Evolutionary conservation across 148 eudicot species (phyloP).

Genomic region (Rhododendron williamsianum): DNA sequence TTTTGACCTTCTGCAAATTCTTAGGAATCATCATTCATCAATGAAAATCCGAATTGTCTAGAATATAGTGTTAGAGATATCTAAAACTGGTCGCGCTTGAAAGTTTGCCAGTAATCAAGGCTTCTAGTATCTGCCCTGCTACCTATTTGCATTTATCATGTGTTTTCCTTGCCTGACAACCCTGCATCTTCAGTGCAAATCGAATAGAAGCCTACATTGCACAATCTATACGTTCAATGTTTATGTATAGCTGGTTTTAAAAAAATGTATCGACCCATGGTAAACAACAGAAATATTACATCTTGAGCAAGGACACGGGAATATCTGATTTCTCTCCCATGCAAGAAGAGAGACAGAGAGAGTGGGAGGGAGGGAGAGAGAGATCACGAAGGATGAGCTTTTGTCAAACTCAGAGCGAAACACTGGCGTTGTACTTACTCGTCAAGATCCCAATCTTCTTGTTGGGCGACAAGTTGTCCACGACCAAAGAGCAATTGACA

Average conservation of each 20-base stretch:
- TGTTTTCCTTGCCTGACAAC: neutral
- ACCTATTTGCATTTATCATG: neutral
- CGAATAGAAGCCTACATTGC: neutral
- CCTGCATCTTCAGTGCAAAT: neutral
- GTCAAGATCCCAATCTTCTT: slow-evolving; percentile 35
- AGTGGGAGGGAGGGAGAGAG: neutral
- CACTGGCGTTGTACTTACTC: slow-evolving; percentile 9
- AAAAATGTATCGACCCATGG: neutral
- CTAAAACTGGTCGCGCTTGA: neutral
- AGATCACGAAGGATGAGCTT: neutral
- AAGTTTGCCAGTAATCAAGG: neutral
- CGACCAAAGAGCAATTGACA: slow-evolving; percentile 35
- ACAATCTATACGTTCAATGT: neutral
- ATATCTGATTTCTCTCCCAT: neutral
- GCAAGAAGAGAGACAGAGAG: neutral
- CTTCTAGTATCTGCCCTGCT: neutral
- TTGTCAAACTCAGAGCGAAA: slow-evolving; percentile 9
- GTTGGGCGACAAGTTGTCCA: slow-evolving; percentile 37
- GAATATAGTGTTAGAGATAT: neutral
- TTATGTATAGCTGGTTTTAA: neutral
- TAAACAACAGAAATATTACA: slow-evolving; percentile 4
- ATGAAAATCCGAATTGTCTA: neutral
- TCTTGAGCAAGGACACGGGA: neutral
- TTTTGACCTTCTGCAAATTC: neutral
- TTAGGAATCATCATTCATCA: neutral